These are phyloP conservation scores for Chaetomium tenue DNA, from an alignment of 495 filamentous ascomycete genomes.

Conservation along the genomic window DNA sequence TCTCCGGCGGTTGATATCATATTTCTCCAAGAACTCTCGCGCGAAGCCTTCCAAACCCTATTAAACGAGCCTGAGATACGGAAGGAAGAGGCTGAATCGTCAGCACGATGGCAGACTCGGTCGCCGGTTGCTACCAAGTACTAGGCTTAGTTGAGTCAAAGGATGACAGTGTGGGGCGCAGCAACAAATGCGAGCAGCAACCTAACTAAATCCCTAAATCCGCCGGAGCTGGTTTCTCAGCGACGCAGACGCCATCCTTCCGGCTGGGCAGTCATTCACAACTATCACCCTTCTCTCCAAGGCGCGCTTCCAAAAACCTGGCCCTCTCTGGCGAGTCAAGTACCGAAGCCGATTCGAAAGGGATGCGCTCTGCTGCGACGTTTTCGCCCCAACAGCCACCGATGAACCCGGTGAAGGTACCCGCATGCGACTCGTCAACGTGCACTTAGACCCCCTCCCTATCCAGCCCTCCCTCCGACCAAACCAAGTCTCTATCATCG, in stretches of 20 bases:
- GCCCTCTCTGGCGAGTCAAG: conserved; percentile 2
- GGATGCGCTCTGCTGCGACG: conserved; percentile 13
- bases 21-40: conserved; percentile 5
- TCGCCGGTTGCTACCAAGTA: background rate
- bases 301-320: background rate
- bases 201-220: too few species aligned
- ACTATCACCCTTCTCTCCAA: conserved; percentile 13
- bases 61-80: background rate
- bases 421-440: conserved; percentile 6
- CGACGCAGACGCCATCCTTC: conserved; percentile 3
- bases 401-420: background rate
- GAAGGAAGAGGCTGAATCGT: background rate
- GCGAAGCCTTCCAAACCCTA: background rate
- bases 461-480: conserved; percentile 9
- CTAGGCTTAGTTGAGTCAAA: background rate
- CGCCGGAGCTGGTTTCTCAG: conserved; percentile 6
- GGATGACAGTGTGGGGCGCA: background rate
- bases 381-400: background rate
- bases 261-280: conserved; percentile 3
- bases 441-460: conserved; percentile 8
- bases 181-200: background rate
- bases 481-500: background rate
- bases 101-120: conserved; percentile 8
- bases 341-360: background rate
- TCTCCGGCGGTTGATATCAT: conserved; percentile 6